These are phyloP conservation scores for Nicotiana paniculata DNA, from an alignment of 257 asterid species.

Conservation along the genomic window DNA sequence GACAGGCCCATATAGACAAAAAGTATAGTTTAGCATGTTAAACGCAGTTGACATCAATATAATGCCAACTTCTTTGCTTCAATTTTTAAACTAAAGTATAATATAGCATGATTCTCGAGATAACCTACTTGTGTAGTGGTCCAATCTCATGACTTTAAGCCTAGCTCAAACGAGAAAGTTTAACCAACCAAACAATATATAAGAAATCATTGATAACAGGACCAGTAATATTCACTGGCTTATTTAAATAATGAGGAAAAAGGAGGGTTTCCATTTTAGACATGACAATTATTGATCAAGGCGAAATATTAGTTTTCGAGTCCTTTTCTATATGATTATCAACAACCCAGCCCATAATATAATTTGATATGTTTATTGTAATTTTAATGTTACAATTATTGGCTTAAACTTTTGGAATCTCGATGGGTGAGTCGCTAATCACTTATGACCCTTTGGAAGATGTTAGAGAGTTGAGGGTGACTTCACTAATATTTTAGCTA, in stretches of 20 bases:
- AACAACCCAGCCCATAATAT: neutral
- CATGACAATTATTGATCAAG: neutral
- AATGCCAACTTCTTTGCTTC: neutral
- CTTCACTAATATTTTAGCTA: neutral
- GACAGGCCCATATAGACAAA: no score
- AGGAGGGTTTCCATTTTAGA: neutral
- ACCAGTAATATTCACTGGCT: neutral
- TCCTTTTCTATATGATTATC: neutral
- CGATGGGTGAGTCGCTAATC: neutral
- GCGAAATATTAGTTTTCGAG: neutral
- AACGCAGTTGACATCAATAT: neutral
- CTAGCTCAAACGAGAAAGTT: neutral
- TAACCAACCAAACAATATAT: neutral
- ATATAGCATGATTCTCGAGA: neutral
- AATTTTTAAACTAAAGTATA: neutral
- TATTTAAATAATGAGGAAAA: neutral
- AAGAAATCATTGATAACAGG: neutral
- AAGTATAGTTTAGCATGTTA: no score
- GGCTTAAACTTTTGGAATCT: neutral
- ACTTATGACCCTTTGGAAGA: neutral
- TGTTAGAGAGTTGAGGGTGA: neutral
- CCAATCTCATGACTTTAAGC: neutral
- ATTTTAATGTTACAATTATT: neutral
- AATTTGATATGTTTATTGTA: neutral
- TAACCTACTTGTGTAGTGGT: neutral